Evolutionary conservation across 2,329 filamentous ascomycete genomes (phyloP).

Genomic region (Aspergillus fumigatiaffinis): DNA sequence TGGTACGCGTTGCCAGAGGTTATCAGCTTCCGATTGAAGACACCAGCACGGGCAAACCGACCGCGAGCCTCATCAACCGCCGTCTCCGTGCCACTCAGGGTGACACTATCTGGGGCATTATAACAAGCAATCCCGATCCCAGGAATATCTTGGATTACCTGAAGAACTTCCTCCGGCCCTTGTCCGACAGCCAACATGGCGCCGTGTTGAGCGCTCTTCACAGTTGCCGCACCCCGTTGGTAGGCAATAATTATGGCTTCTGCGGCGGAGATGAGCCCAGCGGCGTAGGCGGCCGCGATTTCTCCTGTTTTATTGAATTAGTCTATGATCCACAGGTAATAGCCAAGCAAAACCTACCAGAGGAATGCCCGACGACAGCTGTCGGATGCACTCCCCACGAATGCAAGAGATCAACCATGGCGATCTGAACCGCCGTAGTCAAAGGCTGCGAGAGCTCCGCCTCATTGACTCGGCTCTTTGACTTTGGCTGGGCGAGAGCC

Average conservation of each 20-base stretch:
- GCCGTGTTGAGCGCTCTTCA: not conserved
- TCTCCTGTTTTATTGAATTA: too few species aligned
- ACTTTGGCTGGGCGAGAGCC: not conserved
- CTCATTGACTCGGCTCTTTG: not conserved
- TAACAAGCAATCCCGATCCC: too few species aligned
- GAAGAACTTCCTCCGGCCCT: conserved; percentile 7
- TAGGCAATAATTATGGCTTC: too few species aligned
- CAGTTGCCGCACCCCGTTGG: not conserved
- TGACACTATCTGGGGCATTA: too few species aligned
- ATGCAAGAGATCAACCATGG: conserved; percentile 1
- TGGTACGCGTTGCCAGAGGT: conserved; percentile 24
- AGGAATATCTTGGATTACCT: too few species aligned
- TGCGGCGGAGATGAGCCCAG: too few species aligned
- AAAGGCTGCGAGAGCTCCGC: conserved; percentile 4
- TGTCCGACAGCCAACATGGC: conserved; percentile 21
- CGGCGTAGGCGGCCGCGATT: too few species aligned
- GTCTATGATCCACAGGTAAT: too few species aligned
- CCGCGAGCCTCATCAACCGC: conserved; percentile 18
- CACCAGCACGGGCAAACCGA: conserved; percentile 10
- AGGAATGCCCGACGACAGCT: not conserved
- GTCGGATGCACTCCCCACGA: not conserved
- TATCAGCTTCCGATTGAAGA: conserved; percentile 18
- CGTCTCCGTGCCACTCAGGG: not conserved
- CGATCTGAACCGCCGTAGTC: conserved; percentile 8
- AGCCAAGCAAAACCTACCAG: too few species aligned